Base-by-base conservation (phyloP, 129 eudicot species). In the Tanacetum coccineum region DNA sequence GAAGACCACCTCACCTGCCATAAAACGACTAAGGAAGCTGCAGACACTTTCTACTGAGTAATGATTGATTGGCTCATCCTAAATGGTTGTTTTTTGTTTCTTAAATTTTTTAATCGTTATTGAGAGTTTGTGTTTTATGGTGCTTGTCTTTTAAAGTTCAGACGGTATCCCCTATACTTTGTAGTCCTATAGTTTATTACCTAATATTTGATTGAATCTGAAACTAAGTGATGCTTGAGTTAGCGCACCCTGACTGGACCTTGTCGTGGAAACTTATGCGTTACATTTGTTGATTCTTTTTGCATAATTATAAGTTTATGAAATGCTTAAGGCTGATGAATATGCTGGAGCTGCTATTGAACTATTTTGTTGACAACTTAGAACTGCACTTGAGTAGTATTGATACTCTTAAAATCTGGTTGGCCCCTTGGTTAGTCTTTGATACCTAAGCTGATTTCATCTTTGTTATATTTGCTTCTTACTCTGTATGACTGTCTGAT, bases 1-100 rank as follows among this genome's bases (percentile, higher is more conserved):
- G 59, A 87, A 70, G 83, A 78, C 79, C 44, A 50, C 80, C 44
- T 78, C 84, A 15, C 85, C 93, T 18, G 84, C 79, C 13, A 66
- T 81, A 71, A 91, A 79, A 76, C 79, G 83, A 46, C 48, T 64
- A 68, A 82, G 82, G 81, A 85, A 83, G 77, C 59, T 84, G 65
- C 80, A 77, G 77, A 65, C 76, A 53, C 72, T 74, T 49, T 73
- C 80, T 54, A 50, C 62, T 84, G 68, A 77, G 54, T 55, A 14
- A 48, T 54, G 73, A 28, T n/a, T n/a, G n/a, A n/a, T 69, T 51
- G 70, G 74, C 70, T 20, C 51, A 63, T 59, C 60, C 65, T 66
- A 21, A 13, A 39, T 64, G 62, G 22, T 58, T 67, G 59, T 66
- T 62, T 26, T 70, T 40, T 15, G 39, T 57, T 52, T 36, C 2